These are phyloP conservation scores for Schwanniomyces sp. DNA, from an alignment of 805 yeast genomes.

Conservation along the genomic window DNA sequence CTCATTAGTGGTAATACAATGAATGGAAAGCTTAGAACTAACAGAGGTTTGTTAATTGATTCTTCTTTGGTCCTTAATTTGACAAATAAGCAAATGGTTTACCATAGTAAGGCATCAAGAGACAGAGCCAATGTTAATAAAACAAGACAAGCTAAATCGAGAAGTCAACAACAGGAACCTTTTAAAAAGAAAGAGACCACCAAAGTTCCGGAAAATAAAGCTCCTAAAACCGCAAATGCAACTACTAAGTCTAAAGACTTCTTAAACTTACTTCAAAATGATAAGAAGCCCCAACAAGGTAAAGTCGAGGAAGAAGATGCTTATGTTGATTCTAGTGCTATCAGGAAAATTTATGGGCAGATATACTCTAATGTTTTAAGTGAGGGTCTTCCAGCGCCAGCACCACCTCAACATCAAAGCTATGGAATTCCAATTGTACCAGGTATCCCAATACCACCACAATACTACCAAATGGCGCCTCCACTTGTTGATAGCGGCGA, in stretches of 20 bases:
- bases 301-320: constrained; percentile 17
- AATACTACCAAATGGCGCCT: constrained; percentile 23
- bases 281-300: constrained; percentile 5
- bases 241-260: constrained; percentile 28
- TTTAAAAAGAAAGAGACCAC: background rate
- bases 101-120: constrained; percentile 66
- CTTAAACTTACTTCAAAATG: constrained; percentile 24
- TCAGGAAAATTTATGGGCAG: constrained; percentile 43
- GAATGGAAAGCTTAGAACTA: constrained; percentile 73
- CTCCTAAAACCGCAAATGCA: constrained; percentile 20
- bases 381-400: constrained; percentile 27
- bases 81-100: constrained; percentile 70
- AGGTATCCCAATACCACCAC: constrained; percentile 39
- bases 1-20: constrained; percentile 79
- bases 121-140: constrained; percentile 12
- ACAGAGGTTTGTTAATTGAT: constrained; percentile 83
- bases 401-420: background rate
- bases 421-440: constrained; percentile 27
- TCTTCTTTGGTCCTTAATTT: constrained; percentile 80
- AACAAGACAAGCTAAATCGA: constrained; percentile 14
- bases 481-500: background rate
- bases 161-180: constrained; percentile 9
- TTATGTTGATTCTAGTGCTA: constrained; percentile 25
- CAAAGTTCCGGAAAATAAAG: background rate
- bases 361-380: constrained; percentile 44